These are phyloP conservation scores for Ambrosiella cleistominuta DNA, from an alignment of 2,329 filamentous ascomycete genomes.

Conservation along the genomic window DNA sequence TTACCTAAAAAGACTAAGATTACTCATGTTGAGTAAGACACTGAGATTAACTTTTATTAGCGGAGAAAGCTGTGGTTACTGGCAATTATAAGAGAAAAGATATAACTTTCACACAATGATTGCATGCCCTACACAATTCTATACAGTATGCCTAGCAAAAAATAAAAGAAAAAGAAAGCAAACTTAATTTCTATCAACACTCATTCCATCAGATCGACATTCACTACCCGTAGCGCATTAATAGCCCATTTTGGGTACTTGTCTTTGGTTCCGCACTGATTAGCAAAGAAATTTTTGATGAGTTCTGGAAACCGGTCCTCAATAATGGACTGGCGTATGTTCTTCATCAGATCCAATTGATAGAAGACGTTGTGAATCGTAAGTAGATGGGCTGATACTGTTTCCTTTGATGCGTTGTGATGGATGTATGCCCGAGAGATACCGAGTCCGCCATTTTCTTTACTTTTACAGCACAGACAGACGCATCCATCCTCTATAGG, in stretches of 20 bases:
- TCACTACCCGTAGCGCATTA: conserved; percentile 58
- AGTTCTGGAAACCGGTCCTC: conserved; percentile 68
- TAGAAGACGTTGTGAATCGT: conserved; percentile 96
- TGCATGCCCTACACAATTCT: too few relatives aligned
- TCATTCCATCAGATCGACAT: conserved; percentile 47
- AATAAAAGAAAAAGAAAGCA: too few relatives aligned
- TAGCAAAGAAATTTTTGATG: conserved; percentile 58
- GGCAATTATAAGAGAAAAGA: too few relatives aligned
- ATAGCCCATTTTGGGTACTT: conserved; percentile 74
- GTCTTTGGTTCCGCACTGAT: conserved; percentile 44
- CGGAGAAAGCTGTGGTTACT: too few relatives aligned
- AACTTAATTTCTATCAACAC: neutral
- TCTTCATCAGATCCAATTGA: conserved; percentile 66
- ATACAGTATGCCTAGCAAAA: too few relatives aligned
- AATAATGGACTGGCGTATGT: conserved; percentile 58
- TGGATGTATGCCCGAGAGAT: conserved; percentile 81
- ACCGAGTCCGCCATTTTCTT: conserved; percentile 52
- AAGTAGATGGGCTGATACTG: conserved; percentile 65
- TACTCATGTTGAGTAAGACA: too few relatives aligned
- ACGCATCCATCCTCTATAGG: conserved; percentile 70
- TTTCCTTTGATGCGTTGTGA: conserved; percentile 87
- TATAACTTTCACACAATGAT: too few relatives aligned
- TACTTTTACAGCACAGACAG: conserved; percentile 58
- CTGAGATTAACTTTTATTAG: too few relatives aligned
- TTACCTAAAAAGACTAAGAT: too few relatives aligned